Percentiles rank a stretch among this genome's conserved stretches.
These are phyloP conservation scores for Plantago rigida DNA, from an alignment of 305 asterid genomes.

Conservation along the genomic window DNA sequence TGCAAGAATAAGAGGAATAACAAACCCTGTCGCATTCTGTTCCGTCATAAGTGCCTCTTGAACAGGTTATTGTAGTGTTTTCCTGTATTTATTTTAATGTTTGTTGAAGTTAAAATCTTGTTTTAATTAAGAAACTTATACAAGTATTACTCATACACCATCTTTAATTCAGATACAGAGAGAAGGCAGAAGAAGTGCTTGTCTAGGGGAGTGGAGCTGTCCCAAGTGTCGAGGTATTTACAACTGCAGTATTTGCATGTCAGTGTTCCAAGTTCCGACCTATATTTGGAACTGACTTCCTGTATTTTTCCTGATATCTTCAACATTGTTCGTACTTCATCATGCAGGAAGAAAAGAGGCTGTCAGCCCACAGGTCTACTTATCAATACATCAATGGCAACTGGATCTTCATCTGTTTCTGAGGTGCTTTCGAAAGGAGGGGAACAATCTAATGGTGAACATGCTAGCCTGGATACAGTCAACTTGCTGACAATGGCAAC, in stretches of 20 bases:
- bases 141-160: not conserved
- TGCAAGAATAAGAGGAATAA: conserved; percentile 46
- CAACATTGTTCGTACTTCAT: conserved; percentile 3
- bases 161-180: conserved; percentile 50
- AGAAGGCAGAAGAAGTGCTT: conserved; percentile 55
- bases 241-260: conserved; percentile 83
- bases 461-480: conserved; percentile 12
- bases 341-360: conserved; percentile 63
- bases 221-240: conserved; percentile 79
- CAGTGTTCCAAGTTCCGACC: conserved; percentile 21
- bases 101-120: not conserved
- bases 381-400: conserved; percentile 49
- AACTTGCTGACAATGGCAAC: conserved; percentile 29
- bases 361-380: conserved; percentile 64
- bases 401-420: conserved; percentile 75
- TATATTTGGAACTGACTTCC: conserved; percentile 1
- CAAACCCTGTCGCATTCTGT: conserved; percentile 56
- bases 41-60: conserved; percentile 68
- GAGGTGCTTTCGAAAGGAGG: conserved; percentile 54
- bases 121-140: not conserved
- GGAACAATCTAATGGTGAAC: conserved; percentile 14
- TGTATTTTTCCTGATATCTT: conserved; percentile 19
- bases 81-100: conserved; percentile 4
- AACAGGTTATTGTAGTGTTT: conserved; percentile 50
- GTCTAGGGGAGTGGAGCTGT: conserved; percentile 49